phyloP scores from a whole-genome alignment of 2,329 filamentous ascomycete genomes.

The Neoascochyta sp. region DNA sequence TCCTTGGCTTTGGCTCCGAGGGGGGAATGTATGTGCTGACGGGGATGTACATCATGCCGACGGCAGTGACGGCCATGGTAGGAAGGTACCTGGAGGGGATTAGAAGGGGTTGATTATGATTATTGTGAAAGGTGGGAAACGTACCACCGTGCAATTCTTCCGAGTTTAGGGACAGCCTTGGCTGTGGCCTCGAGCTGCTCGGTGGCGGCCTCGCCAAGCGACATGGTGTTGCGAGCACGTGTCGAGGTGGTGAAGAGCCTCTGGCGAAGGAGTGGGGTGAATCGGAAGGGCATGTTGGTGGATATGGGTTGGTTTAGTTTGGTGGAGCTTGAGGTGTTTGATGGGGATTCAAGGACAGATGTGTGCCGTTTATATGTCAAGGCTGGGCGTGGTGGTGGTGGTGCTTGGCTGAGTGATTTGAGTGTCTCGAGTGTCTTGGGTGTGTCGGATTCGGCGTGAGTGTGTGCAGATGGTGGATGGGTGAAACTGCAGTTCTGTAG shows the following conservation, averaged over 20 bases:
- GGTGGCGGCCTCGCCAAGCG: slow-evolving; percentile 21
- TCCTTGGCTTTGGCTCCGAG: slow-evolving; percentile 17
- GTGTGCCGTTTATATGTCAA: slow-evolving; percentile 4
- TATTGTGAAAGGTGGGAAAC: background rate
- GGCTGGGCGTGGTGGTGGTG: slow-evolving; percentile 1
- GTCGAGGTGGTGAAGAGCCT: slow-evolving; percentile 31
- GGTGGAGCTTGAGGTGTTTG: slow-evolving; percentile 1
- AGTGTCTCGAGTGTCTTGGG: slow-evolving; percentile 17
- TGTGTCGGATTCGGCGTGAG: too few species aligned
- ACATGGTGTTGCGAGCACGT: slow-evolving; percentile 22
- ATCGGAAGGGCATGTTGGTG: slow-evolving; percentile 29
- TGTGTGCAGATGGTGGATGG: slow-evolving; percentile 12
- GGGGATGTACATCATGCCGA: slow-evolving; percentile 30
- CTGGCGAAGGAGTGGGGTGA: slow-evolving; percentile 20
- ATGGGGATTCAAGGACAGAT: slow-evolving; percentile 2
- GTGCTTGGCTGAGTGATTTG: slow-evolving; percentile 6
- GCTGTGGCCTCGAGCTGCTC: slow-evolving; percentile 22
- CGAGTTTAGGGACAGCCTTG: slow-evolving; percentile 28
- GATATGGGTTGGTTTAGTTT: slow-evolving; percentile 1
- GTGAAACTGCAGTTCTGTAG: slow-evolving; percentile 15
- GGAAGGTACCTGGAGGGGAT: slow-evolving; percentile 28
- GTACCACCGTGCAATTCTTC: slow-evolving; percentile 33
- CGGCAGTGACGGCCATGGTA: slow-evolving; percentile 32
- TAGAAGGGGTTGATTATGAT: slow-evolving; percentile 5
- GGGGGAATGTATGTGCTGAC: slow-evolving; percentile 13